Base-by-base conservation (phyloP, 2,329 filamentous ascomycete species). In the Pyricularia sp. region DNA sequence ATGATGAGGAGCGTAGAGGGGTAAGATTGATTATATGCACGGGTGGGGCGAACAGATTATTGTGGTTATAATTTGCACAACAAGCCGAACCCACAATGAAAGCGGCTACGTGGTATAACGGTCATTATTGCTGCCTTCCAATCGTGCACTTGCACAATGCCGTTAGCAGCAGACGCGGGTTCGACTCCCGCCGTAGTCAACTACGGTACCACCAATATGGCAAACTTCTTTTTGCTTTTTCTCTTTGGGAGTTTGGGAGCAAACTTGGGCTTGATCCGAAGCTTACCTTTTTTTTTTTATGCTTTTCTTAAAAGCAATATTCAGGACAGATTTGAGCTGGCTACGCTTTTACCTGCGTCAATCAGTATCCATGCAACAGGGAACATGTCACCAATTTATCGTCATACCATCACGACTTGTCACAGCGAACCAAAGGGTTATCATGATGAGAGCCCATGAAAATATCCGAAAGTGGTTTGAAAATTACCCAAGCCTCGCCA, bases 101-200 rank as follows among this genome's bases (percentile, higher is more conserved):
- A 63, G 22, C 44, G 62, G 35, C 49, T 63, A 53, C 62, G 62
- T 63, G 31, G 62, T 63, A 53, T 63, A 63, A 63, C 49, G 62
- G 62, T 63, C 49, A 63, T 44, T 53, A 63, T 63, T 63, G 62
- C 62, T 40, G 62, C 62, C 62, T 63, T 63, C 62, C 62, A 63
- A 28, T 59, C 13, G 24, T 28, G 55, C 22, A 5, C 6, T 4
- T 59, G 55, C 28, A 28, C 24, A 24, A 24, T 57, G 22, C 24
- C 24, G 24, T 28, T 28, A 63, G 62, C 62, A 40, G 62, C 62
- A 63, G 62, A 63, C 49, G 40, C 62, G 62, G 62, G 62, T 63
- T 63, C 62, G 49, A 63, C 49, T 63, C 62, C 62, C 62, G 62
- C 40, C 62, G 62, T 53, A 63, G 49, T 44, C 62, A 63, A 26